These are phyloP conservation scores for Oxalis stricta DNA, from an alignment of 441 rosid species.

Conservation along the genomic window DNA sequence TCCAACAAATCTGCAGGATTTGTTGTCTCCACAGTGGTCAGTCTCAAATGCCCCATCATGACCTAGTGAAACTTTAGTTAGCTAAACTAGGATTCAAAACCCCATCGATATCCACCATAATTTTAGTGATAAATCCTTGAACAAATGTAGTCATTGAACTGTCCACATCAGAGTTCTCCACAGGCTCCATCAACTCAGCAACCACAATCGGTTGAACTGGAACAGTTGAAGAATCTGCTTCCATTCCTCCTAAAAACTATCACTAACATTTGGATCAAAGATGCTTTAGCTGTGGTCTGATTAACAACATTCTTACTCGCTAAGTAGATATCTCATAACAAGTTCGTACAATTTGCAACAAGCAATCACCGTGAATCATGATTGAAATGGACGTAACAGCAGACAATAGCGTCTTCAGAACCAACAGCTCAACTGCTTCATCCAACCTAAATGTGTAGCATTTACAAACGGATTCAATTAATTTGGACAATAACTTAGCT, in stretches of 20 bases:
- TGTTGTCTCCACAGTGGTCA: slow-evolving; percentile 60
- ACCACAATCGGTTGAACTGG: slow-evolving; percentile 97
- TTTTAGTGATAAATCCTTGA: slow-evolving; percentile 91
- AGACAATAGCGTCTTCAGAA: slow-evolving; percentile 65
- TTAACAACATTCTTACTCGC: slow-evolving; percentile 87
- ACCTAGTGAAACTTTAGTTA: slow-evolving; percentile 32
- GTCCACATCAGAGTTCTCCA: slow-evolving; percentile 75
- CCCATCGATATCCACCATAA: slow-evolving; percentile 89
- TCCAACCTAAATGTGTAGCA: slow-evolving; percentile 80
- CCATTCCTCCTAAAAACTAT: slow-evolving; percentile 96
- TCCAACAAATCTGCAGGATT: slow-evolving; percentile 95
- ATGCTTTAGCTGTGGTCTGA: slow-evolving; percentile 92
- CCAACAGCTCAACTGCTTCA: slow-evolving; percentile 61
- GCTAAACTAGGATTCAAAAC: slow-evolving; percentile 52
- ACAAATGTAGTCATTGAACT: slow-evolving; percentile 88
- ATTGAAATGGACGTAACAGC: slow-evolving; percentile 84
- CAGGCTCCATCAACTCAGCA: slow-evolving; percentile 86
- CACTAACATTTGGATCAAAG: slow-evolving; percentile 87
- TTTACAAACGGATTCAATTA: slow-evolving; percentile 78
- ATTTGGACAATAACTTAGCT: slow-evolving; percentile 40
- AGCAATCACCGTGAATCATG: slow-evolving; percentile 84
- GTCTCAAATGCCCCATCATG: slow-evolving; percentile 86
- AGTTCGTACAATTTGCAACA: slow-evolving; percentile 76
- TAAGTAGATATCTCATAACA: slow-evolving; percentile 83
- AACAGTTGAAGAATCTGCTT: slow-evolving; percentile 89